Conservation (phyloP, 2,329 filamentous ascomycete species). For the Aspergillus proliferans region DNA sequence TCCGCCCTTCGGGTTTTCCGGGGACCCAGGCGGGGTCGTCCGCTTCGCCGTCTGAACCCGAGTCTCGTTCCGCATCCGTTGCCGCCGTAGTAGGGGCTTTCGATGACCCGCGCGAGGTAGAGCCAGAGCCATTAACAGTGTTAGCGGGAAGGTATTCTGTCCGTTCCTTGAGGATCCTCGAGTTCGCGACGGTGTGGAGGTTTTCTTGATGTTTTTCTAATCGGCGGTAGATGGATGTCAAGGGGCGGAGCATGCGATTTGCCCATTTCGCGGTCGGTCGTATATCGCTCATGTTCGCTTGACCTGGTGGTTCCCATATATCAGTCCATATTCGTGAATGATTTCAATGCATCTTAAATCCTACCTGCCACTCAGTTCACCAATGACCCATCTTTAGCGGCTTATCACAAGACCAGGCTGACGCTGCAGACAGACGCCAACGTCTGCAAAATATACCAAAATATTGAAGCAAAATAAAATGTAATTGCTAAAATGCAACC, state of each 20-base stretch:
- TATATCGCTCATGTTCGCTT: conserved; percentile 29
- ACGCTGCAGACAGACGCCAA: not conserved
- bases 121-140: not conserved
- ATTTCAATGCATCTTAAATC: not conserved
- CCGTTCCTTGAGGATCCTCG: conserved; percentile 12
- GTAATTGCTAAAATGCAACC: conserved; percentile 4
- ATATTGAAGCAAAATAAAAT: not conserved
- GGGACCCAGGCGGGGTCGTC: conserved; percentile 38
- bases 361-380: not conserved
- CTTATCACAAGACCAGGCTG: not conserved
- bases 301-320: not conserved
- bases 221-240: conserved; percentile 35
- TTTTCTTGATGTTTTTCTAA: conserved; percentile 37
- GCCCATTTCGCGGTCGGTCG: conserved; percentile 38
- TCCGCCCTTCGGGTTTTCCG: conserved; percentile 26
- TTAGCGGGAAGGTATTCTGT: not conserved
- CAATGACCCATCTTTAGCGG: not conserved
- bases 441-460: not conserved
- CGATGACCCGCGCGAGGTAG: no score
- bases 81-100: not conserved
- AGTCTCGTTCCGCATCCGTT: conserved; percentile 8
- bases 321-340: not conserved
- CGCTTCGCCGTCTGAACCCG: conserved; percentile 29
- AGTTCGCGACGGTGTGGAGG: conserved; percentile 20
- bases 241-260: conserved; percentile 38